These are phyloP conservation scores for Brassica carinata DNA, from an alignment of 345 rosid genomes.

Conservation along the genomic window DNA sequence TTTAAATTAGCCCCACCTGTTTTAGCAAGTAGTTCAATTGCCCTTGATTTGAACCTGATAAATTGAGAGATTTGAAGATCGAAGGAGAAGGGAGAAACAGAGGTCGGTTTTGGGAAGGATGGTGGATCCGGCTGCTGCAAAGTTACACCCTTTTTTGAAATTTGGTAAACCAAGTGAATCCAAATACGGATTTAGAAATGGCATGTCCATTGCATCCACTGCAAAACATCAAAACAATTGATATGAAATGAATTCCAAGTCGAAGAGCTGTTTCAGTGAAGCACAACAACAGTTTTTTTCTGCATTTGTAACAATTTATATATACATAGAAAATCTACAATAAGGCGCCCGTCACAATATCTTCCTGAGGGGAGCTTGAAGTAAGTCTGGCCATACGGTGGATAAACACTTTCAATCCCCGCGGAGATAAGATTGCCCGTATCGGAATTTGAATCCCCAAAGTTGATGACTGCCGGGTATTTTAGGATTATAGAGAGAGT, in stretches of 20 bases:
- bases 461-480: conserved; percentile 75
- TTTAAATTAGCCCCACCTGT: conserved; percentile 33
- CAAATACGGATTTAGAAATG: conserved; percentile 83
- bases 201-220: conserved; percentile 97
- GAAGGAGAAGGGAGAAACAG: conserved; percentile 79
- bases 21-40: conserved; percentile 60
- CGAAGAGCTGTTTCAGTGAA: conserved; percentile 5
- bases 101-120: conserved; percentile 65
- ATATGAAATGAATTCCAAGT: not conserved
- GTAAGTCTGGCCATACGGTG: conserved; percentile 69
- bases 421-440: conserved; percentile 77
- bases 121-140: conserved; percentile 87
- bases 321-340: conserved; percentile 75
- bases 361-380: conserved; percentile 71
- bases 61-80: conserved; percentile 86
- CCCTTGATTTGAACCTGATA: conserved; percentile 69
- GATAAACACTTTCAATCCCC: conserved; percentile 60
- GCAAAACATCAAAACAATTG: conserved; percentile 10
- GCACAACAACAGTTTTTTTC: not conserved
- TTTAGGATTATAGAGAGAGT: conserved; percentile 52
- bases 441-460: conserved; percentile 94
- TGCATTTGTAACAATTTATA: not conserved
- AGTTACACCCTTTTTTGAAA: conserved; percentile 85
- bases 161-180: conserved; percentile 82
- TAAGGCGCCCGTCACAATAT: conserved; percentile 87